Base-by-base conservation (phyloP, 2,329 filamentous ascomycete species). In the Dothistroma pini region DNA sequence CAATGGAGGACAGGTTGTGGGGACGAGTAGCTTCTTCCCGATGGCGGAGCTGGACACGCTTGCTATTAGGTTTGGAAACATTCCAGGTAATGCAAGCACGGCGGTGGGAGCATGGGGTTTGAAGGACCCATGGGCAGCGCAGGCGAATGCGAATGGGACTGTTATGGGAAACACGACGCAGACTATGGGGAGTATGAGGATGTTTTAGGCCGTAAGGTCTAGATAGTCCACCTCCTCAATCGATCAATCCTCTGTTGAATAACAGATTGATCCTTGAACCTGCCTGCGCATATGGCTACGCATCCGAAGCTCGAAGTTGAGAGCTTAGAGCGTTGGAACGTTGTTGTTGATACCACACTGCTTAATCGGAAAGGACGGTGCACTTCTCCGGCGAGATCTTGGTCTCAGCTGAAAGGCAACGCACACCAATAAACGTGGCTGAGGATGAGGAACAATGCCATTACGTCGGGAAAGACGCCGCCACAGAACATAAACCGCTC, bases 21-120 rank as follows among this genome's bases (percentile, higher is more conserved):
- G 73, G 0, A 85, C 82, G 2, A 76, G 79, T 51, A 76, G 78
- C 0, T 84, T 84, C 67, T 86, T 79, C 69, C 79, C 84, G 0
- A 74, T 75, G 2, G 70, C 75, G 56, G 75, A 76, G 5, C 61
- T 82, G 50, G 77, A 78, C 29, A 67, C 65, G 2, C 66, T 81
- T 61, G 72, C 64, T 16, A 60, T 81, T 1, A 63, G 62, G 9
- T 72, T 77, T 0, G 63, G 70, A 1, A 75, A 75, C 35, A 57
- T 79, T 53, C 71, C 74, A 4, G 68, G 68, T 11, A 76, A 72
- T 4, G 75, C 75, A 16, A 68, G 66, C 22, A 76, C 76, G 2
- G 76, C 71, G 63, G 76, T 78, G 19, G 73, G 66, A 0, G 75
- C 78, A 8, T 78, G 75, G 75, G 73, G 66, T 0, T 55, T 79